These are phyloP conservation scores for Colletotrichum gloeosporioides DNA, from an alignment of 2,329 filamentous ascomycete genomes.

Conservation along the genomic window DNA sequence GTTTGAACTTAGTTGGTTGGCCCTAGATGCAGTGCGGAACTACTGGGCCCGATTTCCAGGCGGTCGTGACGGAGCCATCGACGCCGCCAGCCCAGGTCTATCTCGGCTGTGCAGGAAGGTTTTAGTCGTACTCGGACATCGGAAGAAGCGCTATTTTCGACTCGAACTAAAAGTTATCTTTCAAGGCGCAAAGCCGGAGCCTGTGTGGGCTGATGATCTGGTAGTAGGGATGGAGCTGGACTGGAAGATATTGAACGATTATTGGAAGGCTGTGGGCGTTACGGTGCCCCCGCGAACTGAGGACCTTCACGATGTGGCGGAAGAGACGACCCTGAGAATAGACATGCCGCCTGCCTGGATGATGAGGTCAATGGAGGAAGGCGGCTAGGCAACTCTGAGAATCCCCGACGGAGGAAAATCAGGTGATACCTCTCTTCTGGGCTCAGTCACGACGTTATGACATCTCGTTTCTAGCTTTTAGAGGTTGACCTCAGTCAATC, in stretches of 20 bases:
- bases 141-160: neutral
- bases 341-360: neutral
- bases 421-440: neutral
- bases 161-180: neutral
- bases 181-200: neutral
- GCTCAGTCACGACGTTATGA: neutral
- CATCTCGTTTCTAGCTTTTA: neutral
- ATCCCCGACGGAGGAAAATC: neutral
- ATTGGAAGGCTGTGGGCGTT: neutral
- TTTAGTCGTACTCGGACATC: neutral
- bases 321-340: neutral
- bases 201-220: neutral
- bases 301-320: neutral
- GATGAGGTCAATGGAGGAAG: neutral
- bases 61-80: neutral
- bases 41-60: neutral
- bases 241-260: neutral
- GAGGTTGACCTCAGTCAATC: neutral
- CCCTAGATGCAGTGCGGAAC: neutral
- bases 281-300: neutral
- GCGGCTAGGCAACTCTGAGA: neutral
- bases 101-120: neutral
- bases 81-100: neutral
- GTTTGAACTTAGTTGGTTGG: neutral
- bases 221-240: neutral